A percentile compares a stretch with the other conserved stretches of the same genome.
phyloP scores from a whole-genome alignment of 257 asterid genomes.

The Lycium barbarum region DNA sequence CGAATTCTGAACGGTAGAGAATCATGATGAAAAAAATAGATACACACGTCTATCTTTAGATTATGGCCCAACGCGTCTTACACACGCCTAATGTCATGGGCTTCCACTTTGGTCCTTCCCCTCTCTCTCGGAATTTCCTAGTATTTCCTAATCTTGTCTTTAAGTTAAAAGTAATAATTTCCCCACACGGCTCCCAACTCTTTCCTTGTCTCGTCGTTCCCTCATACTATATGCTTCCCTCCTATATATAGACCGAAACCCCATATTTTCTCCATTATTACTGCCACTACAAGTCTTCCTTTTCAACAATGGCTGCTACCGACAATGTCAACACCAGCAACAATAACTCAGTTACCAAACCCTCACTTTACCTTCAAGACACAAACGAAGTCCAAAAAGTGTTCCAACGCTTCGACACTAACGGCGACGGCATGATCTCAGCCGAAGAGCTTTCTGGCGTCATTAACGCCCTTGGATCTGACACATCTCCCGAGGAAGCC shows the following conservation, averaged over 20 bases:
- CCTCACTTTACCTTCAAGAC: slow-evolving; percentile 58
- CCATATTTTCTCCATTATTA: background rate
- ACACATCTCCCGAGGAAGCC: slow-evolving; percentile 58
- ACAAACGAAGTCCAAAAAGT: slow-evolving; percentile 56
- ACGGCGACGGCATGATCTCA: slow-evolving; percentile 90
- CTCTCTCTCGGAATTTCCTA: background rate
- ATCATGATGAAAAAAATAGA: too few species aligned
- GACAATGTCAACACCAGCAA: slow-evolving; percentile 49
- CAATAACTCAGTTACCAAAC: slow-evolving; percentile 32
- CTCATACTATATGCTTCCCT: too few species aligned
- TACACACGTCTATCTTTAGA: too few species aligned
- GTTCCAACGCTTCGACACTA: slow-evolving; percentile 79
- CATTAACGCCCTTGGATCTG: slow-evolving; percentile 70
- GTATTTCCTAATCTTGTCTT: background rate
- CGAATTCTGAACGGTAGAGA: background rate
- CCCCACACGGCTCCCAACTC: too few species aligned
- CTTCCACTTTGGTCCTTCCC: background rate
- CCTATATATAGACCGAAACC: background rate
- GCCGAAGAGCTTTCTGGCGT: slow-evolving; percentile 70
- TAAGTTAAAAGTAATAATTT: too few species aligned
- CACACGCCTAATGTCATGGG: slow-evolving; percentile 7
- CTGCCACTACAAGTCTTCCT: background rate
- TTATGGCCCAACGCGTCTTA: slow-evolving; percentile 4
- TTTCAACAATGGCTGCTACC: slow-evolving; percentile 12
- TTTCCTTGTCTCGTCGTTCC: too few species aligned